Base-by-base conservation (phyloP, 129 eudicot genomes). In the Arctium minus region DNA sequence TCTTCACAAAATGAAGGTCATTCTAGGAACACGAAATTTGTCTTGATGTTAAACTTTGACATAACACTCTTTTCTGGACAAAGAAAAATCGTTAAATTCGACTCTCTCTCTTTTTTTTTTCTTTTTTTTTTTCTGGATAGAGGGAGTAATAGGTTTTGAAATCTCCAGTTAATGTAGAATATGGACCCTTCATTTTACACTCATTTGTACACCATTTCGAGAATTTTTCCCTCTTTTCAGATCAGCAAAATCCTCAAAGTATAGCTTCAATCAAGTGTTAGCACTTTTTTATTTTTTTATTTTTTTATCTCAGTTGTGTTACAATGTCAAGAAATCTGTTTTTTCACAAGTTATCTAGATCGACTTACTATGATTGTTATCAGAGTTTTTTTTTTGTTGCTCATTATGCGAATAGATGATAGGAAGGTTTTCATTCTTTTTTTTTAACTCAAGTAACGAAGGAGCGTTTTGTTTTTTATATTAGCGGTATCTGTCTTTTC, bases 131-230 rank as follows among this genome's bases (percentile, higher is more conserved):
- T 36, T 15, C 17, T 37, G 17, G 79, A 50, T n/a, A 60, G 6
- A 60, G 79, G 69, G 79, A 50, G 42, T 32, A 42, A 44, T 15
- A 75, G 79, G 79, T 75, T 75, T 75, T 48, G 29, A 32, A 33
- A 12, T 48, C 44, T 50, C 3, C 36, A 76, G 70, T 31, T 76
- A 53, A 2, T 35, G 15, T 33, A 8, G 80, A 76, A 22, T 53
- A 15, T 77, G 18, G 80, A 30, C 9, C 46, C 46, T 10, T 77
- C 80, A n/a, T 36, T 37, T 38, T 18, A 32, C 80, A 48, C 6
- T 53, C 2, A 1, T 73, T 18, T 40, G 77, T 60, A 56, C 80
- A 38, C 18, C 42, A 15, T 48, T 44, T 29, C 48, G 12, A 30
- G 22, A 2, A 74, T 56, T 53, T 33, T 33, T 31, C 39, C 79